Evolutionary conservation across 371 early-diverging fungal genomes (phyloP).

Genomic region (Paraphysoderma sedebokerense): DNA sequence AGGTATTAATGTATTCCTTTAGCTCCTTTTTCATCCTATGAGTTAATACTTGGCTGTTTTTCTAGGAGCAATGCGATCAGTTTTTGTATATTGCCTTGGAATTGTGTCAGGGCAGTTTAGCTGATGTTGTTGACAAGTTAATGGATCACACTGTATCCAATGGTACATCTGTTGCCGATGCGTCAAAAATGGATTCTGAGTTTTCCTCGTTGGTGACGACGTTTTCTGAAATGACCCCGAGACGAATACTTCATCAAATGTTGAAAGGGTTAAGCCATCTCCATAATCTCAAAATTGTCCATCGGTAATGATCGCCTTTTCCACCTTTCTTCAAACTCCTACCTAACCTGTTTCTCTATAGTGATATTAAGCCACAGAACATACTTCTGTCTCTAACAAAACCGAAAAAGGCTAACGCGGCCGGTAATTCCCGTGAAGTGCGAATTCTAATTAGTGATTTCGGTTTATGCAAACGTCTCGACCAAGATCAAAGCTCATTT

Average conservation of each 20-base stretch:
- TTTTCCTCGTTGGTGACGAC: too few relatives aligned
- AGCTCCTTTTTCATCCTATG: background rate
- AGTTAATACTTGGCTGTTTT: background rate
- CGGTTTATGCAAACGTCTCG: conserved; percentile 89
- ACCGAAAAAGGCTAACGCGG: conserved; percentile 7
- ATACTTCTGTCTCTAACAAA: conserved; percentile 58
- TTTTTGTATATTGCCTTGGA: conserved; percentile 93
- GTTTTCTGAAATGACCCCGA: too few relatives aligned
- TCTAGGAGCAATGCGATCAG: conserved; percentile 58
- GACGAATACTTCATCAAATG: conserved; percentile 51
- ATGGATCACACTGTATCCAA: too few relatives aligned
- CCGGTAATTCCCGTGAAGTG: conserved; percentile 12
- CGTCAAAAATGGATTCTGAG: too few relatives aligned
- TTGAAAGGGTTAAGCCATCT: conserved; percentile 69
- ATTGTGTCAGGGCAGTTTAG: conserved; percentile 61
- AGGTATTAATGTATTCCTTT: conserved; percentile 13
- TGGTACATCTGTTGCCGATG: background rate
- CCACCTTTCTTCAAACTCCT: background rate
- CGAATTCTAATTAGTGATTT: conserved; percentile 91
- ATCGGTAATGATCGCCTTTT: conserved; percentile 49
- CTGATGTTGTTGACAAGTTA: conserved; percentile 19
- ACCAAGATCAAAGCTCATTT: conserved; percentile 84
- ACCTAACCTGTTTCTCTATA: background rate
- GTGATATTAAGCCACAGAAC: conserved; percentile 40
- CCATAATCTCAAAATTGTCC: conserved; percentile 84